phyloP scores from a whole-genome alignment of 768 basidiomycete species.

The Lactifluus hygrophoroides region DNA sequence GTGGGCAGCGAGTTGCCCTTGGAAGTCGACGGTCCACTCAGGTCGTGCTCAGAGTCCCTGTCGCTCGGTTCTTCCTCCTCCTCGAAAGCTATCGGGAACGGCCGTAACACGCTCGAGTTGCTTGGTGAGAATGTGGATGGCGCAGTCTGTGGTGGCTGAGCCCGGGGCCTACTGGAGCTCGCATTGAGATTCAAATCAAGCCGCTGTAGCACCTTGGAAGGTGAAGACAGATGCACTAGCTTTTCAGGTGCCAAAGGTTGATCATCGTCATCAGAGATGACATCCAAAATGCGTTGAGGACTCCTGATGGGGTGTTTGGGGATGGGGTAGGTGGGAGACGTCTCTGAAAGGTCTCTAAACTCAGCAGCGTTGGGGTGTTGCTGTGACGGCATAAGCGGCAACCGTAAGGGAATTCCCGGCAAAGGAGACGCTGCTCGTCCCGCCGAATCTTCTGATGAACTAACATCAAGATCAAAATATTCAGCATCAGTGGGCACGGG shows the following conservation, averaged over 20 bases:
- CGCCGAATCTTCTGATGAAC: conserved; percentile 1
- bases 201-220: conserved; percentile 5
- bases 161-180: not conserved
- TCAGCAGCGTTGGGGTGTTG: not conserved
- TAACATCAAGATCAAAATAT: conserved; percentile 10
- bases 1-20: not conserved
- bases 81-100: conserved; percentile 12
- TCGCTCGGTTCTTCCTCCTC: conserved; percentile 7
- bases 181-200: not conserved
- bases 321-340: not conserved
- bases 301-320: not conserved
- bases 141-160: not conserved
- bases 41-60: not conserved
- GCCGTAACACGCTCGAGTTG: not conserved
- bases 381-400: not conserved
- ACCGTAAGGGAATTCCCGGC: not conserved
- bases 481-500: not conserved
- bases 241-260: not conserved
- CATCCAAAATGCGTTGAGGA: not conserved
- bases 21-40: not conserved
- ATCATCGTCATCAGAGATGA: not conserved
- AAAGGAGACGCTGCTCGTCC: not conserved
- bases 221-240: not conserved
- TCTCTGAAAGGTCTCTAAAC: not conserved
- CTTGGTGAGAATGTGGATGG: not conserved